Percentiles rank a stretch among this genome's conserved stretches.
Conservation (phyloP, 768 basidiomycete species). For the Fomitopsis serialis region DNA sequence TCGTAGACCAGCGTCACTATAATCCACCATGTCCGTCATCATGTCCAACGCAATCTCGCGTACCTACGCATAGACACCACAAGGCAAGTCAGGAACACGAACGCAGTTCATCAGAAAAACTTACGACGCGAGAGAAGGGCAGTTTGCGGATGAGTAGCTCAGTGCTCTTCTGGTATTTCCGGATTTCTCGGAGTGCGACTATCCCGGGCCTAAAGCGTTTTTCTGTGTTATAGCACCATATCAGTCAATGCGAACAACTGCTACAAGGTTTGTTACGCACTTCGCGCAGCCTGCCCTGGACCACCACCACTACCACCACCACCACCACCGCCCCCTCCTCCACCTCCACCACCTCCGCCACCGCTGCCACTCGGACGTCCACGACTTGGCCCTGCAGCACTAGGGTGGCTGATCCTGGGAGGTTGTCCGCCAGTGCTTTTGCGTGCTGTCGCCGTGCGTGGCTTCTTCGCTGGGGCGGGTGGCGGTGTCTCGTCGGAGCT, state of each 20-base stretch:
- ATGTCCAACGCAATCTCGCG: constrained; percentile 92
- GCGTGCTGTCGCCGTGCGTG: constrained; percentile 61
- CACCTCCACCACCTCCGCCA: constrained; percentile 13
- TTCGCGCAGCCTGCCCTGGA: constrained; percentile 4
- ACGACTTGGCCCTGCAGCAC: constrained; percentile 11
- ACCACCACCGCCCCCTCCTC: constrained; percentile 14
- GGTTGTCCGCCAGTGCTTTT: constrained; percentile 76
- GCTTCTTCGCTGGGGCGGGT: constrained; percentile 38
- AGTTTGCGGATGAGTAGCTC: constrained; percentile 83
- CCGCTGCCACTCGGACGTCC: constrained; percentile 10
- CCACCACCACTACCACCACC: constrained; percentile 5
- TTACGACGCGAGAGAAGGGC: constrained; percentile 87
- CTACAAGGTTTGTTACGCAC: constrained; percentile 9
- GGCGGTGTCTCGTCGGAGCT: constrained; percentile 42
- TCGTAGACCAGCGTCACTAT: constrained; percentile 58
- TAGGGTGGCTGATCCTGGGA: constrained; percentile 25
- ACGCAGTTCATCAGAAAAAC: constrained; percentile 24
- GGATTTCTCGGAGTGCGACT: constrained; percentile 84
- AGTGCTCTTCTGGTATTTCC: constrained; percentile 92
- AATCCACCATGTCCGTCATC: constrained; percentile 69
- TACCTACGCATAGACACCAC: constrained; percentile 47
- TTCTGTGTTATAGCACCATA: constrained; percentile 17
- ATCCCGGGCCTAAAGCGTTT: constrained; percentile 87
- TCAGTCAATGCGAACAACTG: background rate
- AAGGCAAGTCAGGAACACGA: background rate